Evolutionary conservation across 1,139 yeast species (phyloP), one percentile per base, ranked within the genome.

Genomic region (Nakaseomyces uthaithaninus): DNA sequence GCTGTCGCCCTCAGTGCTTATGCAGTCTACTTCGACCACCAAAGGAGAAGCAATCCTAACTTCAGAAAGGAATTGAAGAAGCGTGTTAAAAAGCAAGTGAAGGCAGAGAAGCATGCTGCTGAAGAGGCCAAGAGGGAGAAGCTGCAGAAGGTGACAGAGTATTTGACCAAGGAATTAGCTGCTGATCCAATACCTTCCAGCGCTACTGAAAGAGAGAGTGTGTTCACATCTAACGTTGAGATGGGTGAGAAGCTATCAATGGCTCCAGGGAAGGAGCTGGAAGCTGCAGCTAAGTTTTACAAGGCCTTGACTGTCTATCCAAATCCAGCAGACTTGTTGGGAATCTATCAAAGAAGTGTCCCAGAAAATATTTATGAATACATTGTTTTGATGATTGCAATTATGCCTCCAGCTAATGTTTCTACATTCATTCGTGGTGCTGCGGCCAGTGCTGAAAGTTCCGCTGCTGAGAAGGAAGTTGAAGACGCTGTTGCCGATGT

Each of bases 231-330:
- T 49, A 91, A 85, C 64, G 89, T 89, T 44, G 82, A 87, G 41
- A 62, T 72, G 41, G 97, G 95, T 60, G 97, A 89, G 62, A 79
- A 76, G 62, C 67, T 79, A 49, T 72, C 80, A 42, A 55, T 59
- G 35, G 60, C 68, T 33, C 77, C 82, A 48, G 77, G 74, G 46
- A 68, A 71, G 53, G 80, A 79, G 61, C 64, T 80, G 47, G 85
- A 80, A 44, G 81, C 95, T 33, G 97, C 97, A 33, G 69, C 87
- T 52, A 76, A 83, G 53, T 91, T 87, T 73, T 91, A 91, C 74
- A 84, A 87, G 65, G 97, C 96, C n/a, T 72, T 91, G 59, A 76
- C 85, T 27, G 89, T 87, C 39, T 91, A 89, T 64, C 97, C 98
- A 46, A 83, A 83, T 64, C 98, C 97, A 43, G 81, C 93, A 44